Base-by-base conservation (phyloP, 352 stramenopile genomes). In the Phytopythium mirpurense region DNA sequence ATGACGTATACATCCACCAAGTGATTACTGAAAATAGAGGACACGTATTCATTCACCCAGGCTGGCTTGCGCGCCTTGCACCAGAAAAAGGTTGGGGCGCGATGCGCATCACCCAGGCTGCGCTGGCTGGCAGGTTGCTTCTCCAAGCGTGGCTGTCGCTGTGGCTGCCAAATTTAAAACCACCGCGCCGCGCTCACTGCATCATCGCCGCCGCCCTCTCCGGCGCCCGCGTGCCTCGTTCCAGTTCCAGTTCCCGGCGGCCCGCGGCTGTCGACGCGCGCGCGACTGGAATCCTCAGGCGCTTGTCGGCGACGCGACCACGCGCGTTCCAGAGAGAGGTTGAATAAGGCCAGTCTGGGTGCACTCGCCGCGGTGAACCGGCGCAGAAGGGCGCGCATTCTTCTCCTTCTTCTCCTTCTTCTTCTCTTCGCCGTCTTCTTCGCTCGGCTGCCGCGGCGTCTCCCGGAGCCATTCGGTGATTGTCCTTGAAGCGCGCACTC, bases 341-440 rank as follows among this genome's bases (percentile, higher is more conserved):
- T 52, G n/a, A 41, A 41, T 26, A 37, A 35, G 35, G 48, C 48
- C 48, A 54, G 48, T 44, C 32, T 38, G 48, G 48, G 48, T 54
- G n/a, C 34, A 44, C 32, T 54, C 15, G 35, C 11, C 12, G 31
- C n/a, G 15, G 29, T n/a, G 40, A 34, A 26, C 12, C 23, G 10
- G 40, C n/a, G 21, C 21, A 21, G 35, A 41, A 41, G 35, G 15
- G 35, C 35, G 35, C 34, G 34, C 34, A n/a, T 14, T n/a, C 34
- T 38, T 14, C 11, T 38, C 34, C 11, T 38, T 15, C 23, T 44
- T n/a, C 19, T n/a, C 23, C 38, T 24, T 44, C 38, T 23, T 1
- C 37, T 11, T 43, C 16, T 43, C 37, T 19, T 19, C n/a, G 16
- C 7, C 35, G n/a, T 19, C n/a, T 24, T 43, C 37, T 44, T 23